Evolutionary conservation across 2,329 filamentous ascomycete genomes (phyloP), one percentile per base, ranked within the genome.

Genomic region (Furcasterigmium furcatum): DNA sequence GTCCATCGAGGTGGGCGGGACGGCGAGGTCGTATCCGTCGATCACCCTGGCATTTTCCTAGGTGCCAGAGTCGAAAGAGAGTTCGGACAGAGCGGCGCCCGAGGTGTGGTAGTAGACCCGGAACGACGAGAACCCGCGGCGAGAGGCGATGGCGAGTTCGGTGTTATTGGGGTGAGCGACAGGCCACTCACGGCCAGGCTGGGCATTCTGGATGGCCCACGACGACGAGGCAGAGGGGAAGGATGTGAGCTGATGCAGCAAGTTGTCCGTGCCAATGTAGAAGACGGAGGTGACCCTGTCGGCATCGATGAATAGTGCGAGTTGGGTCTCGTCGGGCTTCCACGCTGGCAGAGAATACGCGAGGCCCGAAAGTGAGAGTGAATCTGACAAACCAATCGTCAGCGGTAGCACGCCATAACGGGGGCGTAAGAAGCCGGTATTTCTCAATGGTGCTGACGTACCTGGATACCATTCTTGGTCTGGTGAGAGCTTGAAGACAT

Each of bases 211-310:
- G 21, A 21, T 7, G 5, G 10, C 21, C 41, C 41, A 43, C 14
- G 14, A 16, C n/a, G 4, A 9, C 5, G 29, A 9, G 4, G 18
- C 21, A 5, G 6, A 13, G 5, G 29, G 3, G 10, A n/a, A 10
- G 10, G 41, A 43, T 7, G 9, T 22, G 30, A 60, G 38, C 21
- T 58, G 56, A 52, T 68, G 55, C n/a, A 70, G 54, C 39, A 52
- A 53, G 21, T 48, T 48, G 55, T 70, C 67, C 20, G 57, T 61
- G 46, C 65, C 67, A 39, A 68, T 57, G 50, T 68, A 70, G 56
- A 62, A 68, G 35, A 68, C 38, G 46, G 49, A 59, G 21, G 59
- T 62, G 9, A 57, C 59, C 41, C 46, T 53, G 6, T 47, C 63
- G 38, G 57, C 52, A 59, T 62, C 67, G 5, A 55, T 54, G 7